phyloP scores from a whole-genome alignment of 257 asterid species.

The Mitragyna speciosa region DNA sequence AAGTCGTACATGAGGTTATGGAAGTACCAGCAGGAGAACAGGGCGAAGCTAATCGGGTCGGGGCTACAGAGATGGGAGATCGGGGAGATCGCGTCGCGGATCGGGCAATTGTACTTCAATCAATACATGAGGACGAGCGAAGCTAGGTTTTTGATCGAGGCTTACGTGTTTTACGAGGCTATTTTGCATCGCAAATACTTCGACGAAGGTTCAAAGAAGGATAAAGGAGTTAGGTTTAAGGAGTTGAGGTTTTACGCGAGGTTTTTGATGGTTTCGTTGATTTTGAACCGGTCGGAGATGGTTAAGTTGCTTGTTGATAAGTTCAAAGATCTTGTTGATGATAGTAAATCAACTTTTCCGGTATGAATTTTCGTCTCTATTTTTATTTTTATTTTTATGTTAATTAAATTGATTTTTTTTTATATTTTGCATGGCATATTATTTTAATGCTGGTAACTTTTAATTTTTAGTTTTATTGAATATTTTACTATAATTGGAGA shows the following conservation, averaged over 20 bases:
- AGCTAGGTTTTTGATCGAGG: conserved; percentile 81
- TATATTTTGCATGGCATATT: background rate
- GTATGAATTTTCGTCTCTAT: conserved; percentile 41
- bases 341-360: conserved; percentile 75
- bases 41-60: conserved; percentile 59
- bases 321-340: conserved; percentile 80
- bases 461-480: conserved; percentile 16
- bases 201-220: conserved; percentile 71
- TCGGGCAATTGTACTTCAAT: conserved; percentile 83
- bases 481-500: conserved; percentile 10
- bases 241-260: conserved; percentile 92
- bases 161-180: conserved; percentile 91
- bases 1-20: conserved; percentile 82
- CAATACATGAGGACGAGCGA: conserved; percentile 97
- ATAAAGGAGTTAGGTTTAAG: conserved; percentile 86
- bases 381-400: background rate
- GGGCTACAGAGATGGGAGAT: conserved; percentile 96
- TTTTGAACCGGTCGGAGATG: conserved; percentile 73
- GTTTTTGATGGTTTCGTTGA: conserved; percentile 82
- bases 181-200: conserved; percentile 75
- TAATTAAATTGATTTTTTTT: background rate
- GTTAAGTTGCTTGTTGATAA: conserved; percentile 66
- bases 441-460: background rate
- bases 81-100: conserved; percentile 98
- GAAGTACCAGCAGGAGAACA: conserved; percentile 91